Evolutionary conservation across 2,329 filamentous ascomycete species (phyloP).

Genomic region (Ceratocystiopsis brevicomis): DNA sequence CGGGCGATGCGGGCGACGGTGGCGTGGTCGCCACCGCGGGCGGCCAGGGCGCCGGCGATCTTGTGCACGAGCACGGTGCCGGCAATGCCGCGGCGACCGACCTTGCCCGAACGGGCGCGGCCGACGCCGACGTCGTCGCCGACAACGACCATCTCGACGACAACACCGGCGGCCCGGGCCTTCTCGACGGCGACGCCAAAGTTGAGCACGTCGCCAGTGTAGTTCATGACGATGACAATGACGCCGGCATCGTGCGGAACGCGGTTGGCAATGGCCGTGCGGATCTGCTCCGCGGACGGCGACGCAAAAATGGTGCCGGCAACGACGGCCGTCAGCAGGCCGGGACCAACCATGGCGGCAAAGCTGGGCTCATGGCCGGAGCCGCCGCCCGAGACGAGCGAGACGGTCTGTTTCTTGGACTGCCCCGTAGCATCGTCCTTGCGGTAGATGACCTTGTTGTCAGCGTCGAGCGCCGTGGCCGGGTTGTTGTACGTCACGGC

Average conservation of each 20-base stretch:
- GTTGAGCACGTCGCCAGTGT: conserved; percentile 76
- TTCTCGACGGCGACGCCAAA: conserved; percentile 91
- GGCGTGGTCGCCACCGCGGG: conserved; percentile 44
- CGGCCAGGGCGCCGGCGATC: conserved; percentile 68
- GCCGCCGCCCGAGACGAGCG: conserved; percentile 71
- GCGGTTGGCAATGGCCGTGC: conserved; percentile 51
- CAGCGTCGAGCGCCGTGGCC: conserved; percentile 54
- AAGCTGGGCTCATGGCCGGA: conserved; percentile 84
- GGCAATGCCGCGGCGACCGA: conserved; percentile 75
- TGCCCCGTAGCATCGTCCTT: conserved; percentile 29
- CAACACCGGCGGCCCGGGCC: conserved; percentile 57
- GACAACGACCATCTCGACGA: conserved; percentile 78
- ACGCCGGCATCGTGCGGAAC: conserved; percentile 46
- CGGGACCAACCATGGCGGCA: conserved; percentile 64
- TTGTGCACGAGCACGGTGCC: conserved; percentile 87
- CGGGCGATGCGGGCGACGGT: conserved; percentile 57
- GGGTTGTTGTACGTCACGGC: conserved; percentile 72
- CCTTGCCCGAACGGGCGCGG: conserved; percentile 65
- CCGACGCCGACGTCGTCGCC: conserved; percentile 87
- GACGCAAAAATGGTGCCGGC: conserved; percentile 71
- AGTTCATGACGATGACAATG: conserved; percentile 88
- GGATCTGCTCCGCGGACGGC: conserved; percentile 61
- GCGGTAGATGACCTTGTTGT: conserved; percentile 71
- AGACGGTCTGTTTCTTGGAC: conserved; percentile 44
- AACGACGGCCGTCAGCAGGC: conserved; percentile 63